Evolutionary conservation across 371 early-diverging fungal genomes (phyloP).

Genomic region (Nematocida minor): DNA sequence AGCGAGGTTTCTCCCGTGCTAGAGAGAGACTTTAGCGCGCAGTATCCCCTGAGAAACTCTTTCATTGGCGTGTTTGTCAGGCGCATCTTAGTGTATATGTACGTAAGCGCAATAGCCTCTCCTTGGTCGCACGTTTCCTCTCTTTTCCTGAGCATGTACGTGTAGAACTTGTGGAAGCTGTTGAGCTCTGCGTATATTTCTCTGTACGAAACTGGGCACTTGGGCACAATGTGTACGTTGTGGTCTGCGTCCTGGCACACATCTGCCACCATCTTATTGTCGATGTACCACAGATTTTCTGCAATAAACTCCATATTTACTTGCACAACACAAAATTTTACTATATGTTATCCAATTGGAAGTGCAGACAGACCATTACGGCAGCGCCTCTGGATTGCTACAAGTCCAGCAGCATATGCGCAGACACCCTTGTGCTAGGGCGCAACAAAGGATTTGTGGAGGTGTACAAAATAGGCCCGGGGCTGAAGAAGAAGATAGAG

Average conservation of each 20-base stretch:
- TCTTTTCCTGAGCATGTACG: background rate
- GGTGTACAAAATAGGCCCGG: conserved; percentile 33
- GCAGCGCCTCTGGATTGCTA: conserved; percentile 33
- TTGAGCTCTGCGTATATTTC: background rate
- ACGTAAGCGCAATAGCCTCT: background rate
- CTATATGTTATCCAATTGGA: conserved; percentile 49
- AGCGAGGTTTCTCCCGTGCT: background rate
- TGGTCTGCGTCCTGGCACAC: conserved; percentile 15
- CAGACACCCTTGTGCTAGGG: conserved; percentile 36
- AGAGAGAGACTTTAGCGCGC: background rate
- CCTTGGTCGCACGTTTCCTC: background rate
- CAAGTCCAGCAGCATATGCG: conserved; percentile 15
- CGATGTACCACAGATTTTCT: conserved; percentile 39
- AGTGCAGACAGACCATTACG: conserved; percentile 47
- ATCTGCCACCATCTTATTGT: background rate
- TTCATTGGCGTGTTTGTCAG: background rate
- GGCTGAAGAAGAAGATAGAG: conserved; percentile 40
- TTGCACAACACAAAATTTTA: conserved; percentile 24
- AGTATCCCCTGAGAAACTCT: conserved; percentile 25
- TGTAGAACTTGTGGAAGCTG: conserved; percentile 25
- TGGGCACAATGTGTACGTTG: conserved; percentile 5
- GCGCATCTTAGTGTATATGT: background rate
- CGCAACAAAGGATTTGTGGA: conserved; percentile 40
- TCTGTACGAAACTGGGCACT: background rate
- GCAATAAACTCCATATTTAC: conserved; percentile 35